Conservation (phyloP, 306 rosid genomes). For the Carpinus fangiana region DNA sequence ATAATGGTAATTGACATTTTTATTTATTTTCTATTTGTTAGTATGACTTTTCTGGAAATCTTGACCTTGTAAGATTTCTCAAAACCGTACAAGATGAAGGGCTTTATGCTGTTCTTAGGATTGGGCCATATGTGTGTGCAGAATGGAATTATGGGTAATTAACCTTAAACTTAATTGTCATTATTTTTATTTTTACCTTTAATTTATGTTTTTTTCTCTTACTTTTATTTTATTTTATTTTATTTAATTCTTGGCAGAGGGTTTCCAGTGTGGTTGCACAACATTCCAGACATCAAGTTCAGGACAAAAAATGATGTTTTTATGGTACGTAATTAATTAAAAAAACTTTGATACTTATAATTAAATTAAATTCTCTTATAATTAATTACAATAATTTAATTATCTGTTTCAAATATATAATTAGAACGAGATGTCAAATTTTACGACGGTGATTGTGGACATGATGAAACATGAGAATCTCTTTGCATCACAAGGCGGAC, state of each 20-base stretch:
- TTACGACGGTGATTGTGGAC: constrained; percentile 31
- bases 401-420: not conserved
- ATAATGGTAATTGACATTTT: not conserved
- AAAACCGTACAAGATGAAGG: constrained; percentile 30
- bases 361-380: not conserved
- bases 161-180: too few species aligned
- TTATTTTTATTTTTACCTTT: not conserved
- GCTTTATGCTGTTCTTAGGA: constrained; percentile 37
- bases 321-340: constrained; percentile 25
- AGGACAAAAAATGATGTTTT: constrained; percentile 36
- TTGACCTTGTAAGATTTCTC: constrained; percentile 35
- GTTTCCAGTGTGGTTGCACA: constrained; percentile 54
- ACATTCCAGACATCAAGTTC: constrained; percentile 32
- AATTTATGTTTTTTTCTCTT: too few species aligned
- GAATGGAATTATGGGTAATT: constrained; percentile 59
- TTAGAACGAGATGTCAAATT: constrained; percentile 31
- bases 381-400: not conserved
- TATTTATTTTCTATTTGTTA: not conserved
- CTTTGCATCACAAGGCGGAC: constrained; percentile 49
- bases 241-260: constrained; percentile 31
- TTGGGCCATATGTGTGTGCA: constrained; percentile 56
- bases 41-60: constrained; percentile 46
- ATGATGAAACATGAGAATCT: constrained; percentile 29
- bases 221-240: not conserved
- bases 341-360: not conserved